Percentiles rank a stretch among this genome's conserved stretches.
Conservation (phyloP, 768 basidiomycete genomes). For the Suillus fuscotomentosus region DNA sequence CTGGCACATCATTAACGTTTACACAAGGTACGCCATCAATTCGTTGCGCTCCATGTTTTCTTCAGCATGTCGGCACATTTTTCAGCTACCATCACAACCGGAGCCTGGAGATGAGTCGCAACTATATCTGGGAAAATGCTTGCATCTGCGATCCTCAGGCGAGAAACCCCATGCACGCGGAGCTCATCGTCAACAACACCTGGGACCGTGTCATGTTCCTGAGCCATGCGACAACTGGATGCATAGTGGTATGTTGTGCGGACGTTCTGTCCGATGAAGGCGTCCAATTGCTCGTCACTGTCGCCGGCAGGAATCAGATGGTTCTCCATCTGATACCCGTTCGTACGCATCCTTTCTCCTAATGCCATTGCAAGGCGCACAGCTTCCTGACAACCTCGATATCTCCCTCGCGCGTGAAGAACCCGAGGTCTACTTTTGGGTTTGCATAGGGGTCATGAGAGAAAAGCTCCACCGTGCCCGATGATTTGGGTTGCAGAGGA, state of each 20-base stretch:
- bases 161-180: slow-evolving; percentile 43
- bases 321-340: slow-evolving; percentile 18
- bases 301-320: background rate
- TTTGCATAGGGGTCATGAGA: slow-evolving; percentile 15
- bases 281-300: slow-evolving; percentile 4
- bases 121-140: slow-evolving; percentile 31
- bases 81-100: slow-evolving; percentile 35
- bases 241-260: slow-evolving; percentile 36
- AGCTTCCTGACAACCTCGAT: slow-evolving; percentile 21
- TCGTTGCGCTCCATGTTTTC: background rate
- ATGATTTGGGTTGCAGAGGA: slow-evolving; percentile 20
- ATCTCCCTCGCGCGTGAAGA: background rate
- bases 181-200: slow-evolving; percentile 49
- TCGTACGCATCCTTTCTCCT: slow-evolving; percentile 18
- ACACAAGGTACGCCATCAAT: too few relatives aligned
- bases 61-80: slow-evolving; percentile 37
- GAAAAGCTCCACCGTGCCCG: slow-evolving; percentile 20
- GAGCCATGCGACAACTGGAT: slow-evolving; percentile 38
- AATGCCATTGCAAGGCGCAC: slow-evolving; percentile 12
- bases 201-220: slow-evolving; percentile 8
- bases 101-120: slow-evolving; percentile 33
- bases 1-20: too few relatives aligned
- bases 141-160: slow-evolving; percentile 41
- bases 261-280: slow-evolving; percentile 1
- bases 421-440: slow-evolving; percentile 16